Percentiles rank a stretch among this genome's conserved stretches.
These are phyloP conservation scores for Ettlia oleoabundans DNA, from an alignment of 139 green algal species.

Conservation along the genomic window DNA sequence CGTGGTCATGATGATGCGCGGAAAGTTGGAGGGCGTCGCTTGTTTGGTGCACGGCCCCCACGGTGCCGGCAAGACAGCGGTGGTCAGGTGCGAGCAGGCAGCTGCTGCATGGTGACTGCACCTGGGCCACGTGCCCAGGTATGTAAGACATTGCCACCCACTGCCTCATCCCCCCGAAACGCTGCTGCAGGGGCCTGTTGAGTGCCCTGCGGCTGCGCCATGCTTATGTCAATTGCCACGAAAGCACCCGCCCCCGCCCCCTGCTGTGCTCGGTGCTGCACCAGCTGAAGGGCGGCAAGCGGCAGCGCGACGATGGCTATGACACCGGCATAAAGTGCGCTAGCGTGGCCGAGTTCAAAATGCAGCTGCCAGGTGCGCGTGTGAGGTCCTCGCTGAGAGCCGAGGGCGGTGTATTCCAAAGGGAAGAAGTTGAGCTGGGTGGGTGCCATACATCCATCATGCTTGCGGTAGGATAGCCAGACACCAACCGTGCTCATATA, in stretches of 20 bases:
- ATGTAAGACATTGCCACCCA: not conserved
- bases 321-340: slow-evolving; percentile 28
- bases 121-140: not conserved
- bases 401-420: not conserved
- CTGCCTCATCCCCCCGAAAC: not conserved
- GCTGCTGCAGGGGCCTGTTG: slow-evolving; percentile 38
- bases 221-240: slow-evolving; percentile 51
- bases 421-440: no score
- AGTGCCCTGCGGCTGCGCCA: slow-evolving; percentile 8
- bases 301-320: slow-evolving; percentile 38
- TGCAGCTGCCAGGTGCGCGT: slow-evolving; percentile 32
- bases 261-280: slow-evolving; percentile 45
- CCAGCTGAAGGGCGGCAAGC: slow-evolving; percentile 54
- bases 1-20: slow-evolving; percentile 62
- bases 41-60: slow-evolving; percentile 72
- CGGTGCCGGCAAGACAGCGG: slow-evolving; percentile 54
- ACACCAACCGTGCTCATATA: no score
- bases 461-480: no score
- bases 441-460: no score
- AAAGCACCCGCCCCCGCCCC: slow-evolving; percentile 14
- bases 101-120: not conserved
- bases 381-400: not conserved
- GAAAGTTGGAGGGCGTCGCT: not conserved
- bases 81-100: slow-evolving; percentile 44
- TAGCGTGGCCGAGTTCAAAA: slow-evolving; percentile 44